Percentiles rank a stretch among this genome's conserved stretches.
These are phyloP conservation scores for Dictyostelium intermedium DNA, from an alignment of 78 protist genomes.

Conservation along the genomic window DNA sequence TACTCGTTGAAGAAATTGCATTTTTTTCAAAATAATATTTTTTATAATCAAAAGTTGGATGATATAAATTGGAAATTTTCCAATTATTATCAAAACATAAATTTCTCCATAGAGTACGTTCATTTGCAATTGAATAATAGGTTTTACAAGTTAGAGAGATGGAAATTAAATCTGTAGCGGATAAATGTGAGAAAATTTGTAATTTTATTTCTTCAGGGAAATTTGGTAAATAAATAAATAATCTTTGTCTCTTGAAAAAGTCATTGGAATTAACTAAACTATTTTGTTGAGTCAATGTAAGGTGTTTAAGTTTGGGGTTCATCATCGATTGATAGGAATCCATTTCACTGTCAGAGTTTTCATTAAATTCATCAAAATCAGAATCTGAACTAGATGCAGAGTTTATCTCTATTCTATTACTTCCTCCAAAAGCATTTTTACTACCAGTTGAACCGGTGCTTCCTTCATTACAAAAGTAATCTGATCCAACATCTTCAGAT, in stretches of 20 bases:
- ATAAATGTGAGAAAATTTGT: neutral
- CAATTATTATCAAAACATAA: conserved; percentile 1
- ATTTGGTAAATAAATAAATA: neutral
- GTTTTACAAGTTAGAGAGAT: neutral
- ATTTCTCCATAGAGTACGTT: conserved; percentile 60
- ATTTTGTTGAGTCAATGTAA: neutral
- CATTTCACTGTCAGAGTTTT: neutral
- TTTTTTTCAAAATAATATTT: conserved; percentile 51
- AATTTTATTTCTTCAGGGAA: conserved; percentile 48
- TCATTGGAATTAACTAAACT: neutral
- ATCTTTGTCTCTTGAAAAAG: neutral
- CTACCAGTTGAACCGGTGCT: neutral
- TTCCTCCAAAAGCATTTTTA: neutral
- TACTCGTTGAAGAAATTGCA: conserved; percentile 20
- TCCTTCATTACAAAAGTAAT: neutral
- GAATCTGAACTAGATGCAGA: neutral
- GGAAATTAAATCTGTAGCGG: conserved; percentile 7
- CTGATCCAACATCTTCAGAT: neutral
- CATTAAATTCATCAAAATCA: neutral
- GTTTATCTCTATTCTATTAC: neutral
- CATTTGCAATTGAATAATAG: conserved; percentile 22
- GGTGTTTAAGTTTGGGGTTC: neutral
- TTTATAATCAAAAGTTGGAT: conserved; percentile 52
- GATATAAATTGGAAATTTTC: conserved; percentile 14
- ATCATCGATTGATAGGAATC: neutral